A percentile compares a stretch with the other conserved stretches of the same genome.
Evolutionary conservation across 164 flowering plant species (phyloP).

Genomic region (Vitis rupestris): DNA sequence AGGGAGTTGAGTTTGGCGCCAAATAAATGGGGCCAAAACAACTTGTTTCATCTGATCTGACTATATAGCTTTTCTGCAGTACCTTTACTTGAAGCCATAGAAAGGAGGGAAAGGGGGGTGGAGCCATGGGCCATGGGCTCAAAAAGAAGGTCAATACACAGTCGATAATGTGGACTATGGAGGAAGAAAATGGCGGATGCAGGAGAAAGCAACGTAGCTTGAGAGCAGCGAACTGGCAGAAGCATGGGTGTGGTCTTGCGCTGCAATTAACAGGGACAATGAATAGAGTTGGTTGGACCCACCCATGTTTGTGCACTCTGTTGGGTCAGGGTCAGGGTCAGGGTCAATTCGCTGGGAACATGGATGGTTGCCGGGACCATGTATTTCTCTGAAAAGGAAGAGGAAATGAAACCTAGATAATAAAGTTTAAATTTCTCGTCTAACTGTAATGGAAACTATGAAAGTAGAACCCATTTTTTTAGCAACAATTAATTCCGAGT

Average conservation of each 20-base stretch:
- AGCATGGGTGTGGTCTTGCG: neutral
- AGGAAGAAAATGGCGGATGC: neutral
- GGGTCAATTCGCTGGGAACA: conserved; percentile 8
- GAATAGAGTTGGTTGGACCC: conserved; percentile 5
- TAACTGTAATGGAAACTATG: too few species aligned
- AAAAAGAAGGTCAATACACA: neutral
- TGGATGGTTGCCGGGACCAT: neutral
- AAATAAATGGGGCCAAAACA: neutral
- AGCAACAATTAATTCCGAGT: too few species aligned
- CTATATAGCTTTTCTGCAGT: conserved; percentile 1
- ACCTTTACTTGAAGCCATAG: conserved; percentile 5
- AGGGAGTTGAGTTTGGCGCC: conserved; percentile 9
- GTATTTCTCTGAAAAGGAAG: too few species aligned
- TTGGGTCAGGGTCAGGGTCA: conserved; percentile 15
- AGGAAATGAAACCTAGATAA: too few species aligned
- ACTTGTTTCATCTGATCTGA: neutral
- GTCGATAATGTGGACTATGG: neutral
- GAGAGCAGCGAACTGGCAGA: neutral
- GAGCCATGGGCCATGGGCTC: neutral
- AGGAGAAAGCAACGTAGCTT: conserved; percentile 12
- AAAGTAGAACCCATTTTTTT: too few species aligned
- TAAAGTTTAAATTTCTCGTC: too few species aligned
- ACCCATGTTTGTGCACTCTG: conserved; percentile 11
- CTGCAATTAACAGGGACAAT: neutral
- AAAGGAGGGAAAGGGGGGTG: conserved; percentile 5